Percentiles rank a stretch among this genome's conserved stretches.
Conservation (phyloP, 2,329 filamentous ascomycete genomes). For the Boeremia lycopersici region DNA sequence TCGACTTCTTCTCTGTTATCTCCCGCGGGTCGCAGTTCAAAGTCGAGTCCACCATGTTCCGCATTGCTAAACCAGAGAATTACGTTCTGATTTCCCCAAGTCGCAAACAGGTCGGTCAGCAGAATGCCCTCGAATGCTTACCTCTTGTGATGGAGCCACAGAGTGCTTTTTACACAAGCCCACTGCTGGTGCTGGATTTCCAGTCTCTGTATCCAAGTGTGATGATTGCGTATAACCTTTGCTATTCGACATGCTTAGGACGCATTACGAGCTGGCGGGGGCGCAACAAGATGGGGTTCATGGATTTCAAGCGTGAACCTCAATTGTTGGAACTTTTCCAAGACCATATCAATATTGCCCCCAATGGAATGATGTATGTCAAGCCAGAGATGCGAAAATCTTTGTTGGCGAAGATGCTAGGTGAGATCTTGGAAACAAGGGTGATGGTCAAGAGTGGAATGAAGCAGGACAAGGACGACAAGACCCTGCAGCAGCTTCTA, state of each 20-base stretch:
- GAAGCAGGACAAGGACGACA: slow-evolving; percentile 91
- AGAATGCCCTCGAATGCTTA: slow-evolving; percentile 93
- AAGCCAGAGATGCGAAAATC: slow-evolving; percentile 87
- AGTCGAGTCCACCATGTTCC: slow-evolving; percentile 97
- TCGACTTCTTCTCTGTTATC: slow-evolving; percentile 97
- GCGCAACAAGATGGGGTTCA: slow-evolving; percentile 91
- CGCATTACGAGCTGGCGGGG: slow-evolving; percentile 88
- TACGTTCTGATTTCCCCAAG: slow-evolving; percentile 89
- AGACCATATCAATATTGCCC: slow-evolving; percentile 87
- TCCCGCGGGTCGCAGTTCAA: slow-evolving; percentile 97
- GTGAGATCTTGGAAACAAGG: slow-evolving; percentile 91
- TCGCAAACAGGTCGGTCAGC: slow-evolving; percentile 86
- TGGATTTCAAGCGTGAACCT: slow-evolving; percentile 79
- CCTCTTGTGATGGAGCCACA: slow-evolving; percentile 98
- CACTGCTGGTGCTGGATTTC: slow-evolving; percentile 90
- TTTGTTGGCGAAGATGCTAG: slow-evolving; percentile 92
- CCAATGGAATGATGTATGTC: slow-evolving; percentile 95
- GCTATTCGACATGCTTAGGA: slow-evolving; percentile 95
- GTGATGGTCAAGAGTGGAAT: slow-evolving; percentile 98
- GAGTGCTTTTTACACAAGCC: slow-evolving; percentile 90
- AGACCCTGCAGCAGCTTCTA: slow-evolving; percentile 79
- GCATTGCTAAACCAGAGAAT: slow-evolving; percentile 96
- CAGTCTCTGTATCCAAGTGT: slow-evolving; percentile 95
- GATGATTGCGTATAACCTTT: slow-evolving; percentile 99
- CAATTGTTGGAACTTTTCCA: slow-evolving; percentile 77